phyloP scores from a whole-genome alignment of 179 eudicot species.

The Spinacia oleracea region DNA sequence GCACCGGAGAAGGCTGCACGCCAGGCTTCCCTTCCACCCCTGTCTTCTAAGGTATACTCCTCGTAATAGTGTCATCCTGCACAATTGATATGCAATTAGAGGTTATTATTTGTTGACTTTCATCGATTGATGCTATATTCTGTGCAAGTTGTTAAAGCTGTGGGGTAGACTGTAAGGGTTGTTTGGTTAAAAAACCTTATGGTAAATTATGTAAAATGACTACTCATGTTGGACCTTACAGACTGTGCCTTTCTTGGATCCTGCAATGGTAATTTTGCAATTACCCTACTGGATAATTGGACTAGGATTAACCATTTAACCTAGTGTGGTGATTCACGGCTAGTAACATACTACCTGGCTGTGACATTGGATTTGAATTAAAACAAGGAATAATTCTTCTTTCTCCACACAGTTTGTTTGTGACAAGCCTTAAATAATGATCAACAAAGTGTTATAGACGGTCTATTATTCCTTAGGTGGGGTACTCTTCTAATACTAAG shows the following conservation, averaged over 20 bases:
- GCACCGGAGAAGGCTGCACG: conserved; percentile 61
- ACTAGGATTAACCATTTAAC: background rate
- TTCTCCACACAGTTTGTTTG: background rate
- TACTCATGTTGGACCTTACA: conserved; percentile 1
- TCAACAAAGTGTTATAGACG: background rate
- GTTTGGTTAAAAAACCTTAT: background rate
- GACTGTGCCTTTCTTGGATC: background rate
- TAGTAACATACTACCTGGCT: background rate
- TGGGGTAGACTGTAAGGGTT: background rate
- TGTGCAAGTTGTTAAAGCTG: background rate
- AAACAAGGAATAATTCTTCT: background rate
- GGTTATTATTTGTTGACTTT: conserved; percentile 8
- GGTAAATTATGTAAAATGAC: background rate
- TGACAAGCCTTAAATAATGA: background rate
- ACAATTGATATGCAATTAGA: background rate
- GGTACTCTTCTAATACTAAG: background rate
- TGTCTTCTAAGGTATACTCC: conserved; percentile 59
- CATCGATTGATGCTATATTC: background rate
- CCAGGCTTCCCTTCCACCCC: conserved; percentile 71
- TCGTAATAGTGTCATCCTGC: background rate
- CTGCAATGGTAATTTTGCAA: background rate
- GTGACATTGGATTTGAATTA: background rate
- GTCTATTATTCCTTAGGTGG: background rate
- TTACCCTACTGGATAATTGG: background rate
- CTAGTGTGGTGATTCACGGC: background rate